Conservation (phyloP, 2,329 filamentous ascomycete genomes). For the Trichophaea hybrida region DNA sequence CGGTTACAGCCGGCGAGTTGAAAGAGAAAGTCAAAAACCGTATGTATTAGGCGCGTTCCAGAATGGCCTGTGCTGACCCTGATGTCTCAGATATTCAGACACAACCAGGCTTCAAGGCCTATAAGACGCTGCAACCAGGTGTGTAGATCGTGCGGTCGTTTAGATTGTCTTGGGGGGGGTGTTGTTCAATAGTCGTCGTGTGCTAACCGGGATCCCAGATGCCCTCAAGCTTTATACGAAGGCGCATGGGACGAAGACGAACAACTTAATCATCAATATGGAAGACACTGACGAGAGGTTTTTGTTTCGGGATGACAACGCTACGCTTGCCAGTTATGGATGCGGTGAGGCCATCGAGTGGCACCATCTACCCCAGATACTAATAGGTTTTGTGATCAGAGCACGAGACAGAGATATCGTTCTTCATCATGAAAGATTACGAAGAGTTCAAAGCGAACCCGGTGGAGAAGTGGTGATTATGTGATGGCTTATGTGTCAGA, state of each 20-base stretch:
- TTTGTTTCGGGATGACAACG: slow-evolving; percentile 24
- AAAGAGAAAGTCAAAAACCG: slow-evolving; percentile 23
- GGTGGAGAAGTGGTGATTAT: slow-evolving; percentile 10
- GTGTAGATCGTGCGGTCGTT: not conserved
- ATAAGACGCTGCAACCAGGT: slow-evolving; percentile 8
- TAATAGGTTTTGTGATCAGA: slow-evolving; percentile 10
- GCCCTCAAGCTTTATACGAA: slow-evolving; percentile 28
- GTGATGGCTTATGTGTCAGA: not conserved
- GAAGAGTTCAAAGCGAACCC: slow-evolving; percentile 25
- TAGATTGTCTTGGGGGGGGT: not conserved
- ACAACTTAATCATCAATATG: slow-evolving; percentile 28
- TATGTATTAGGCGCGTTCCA: slow-evolving; percentile 3
- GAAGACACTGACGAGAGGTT: slow-evolving; percentile 25
- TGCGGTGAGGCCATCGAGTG: slow-evolving; percentile 20
- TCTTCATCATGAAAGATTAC: slow-evolving; percentile 27
- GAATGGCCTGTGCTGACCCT: not conserved
- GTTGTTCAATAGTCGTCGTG: not conserved
- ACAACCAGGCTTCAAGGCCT: slow-evolving; percentile 16
- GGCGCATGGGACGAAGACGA: slow-evolving; percentile 27
- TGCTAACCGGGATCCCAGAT: slow-evolving; percentile 11
- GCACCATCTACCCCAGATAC: not conserved
- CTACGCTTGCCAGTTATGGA: slow-evolving; percentile 24
- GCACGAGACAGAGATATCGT: slow-evolving; percentile 28
- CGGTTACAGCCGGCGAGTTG: slow-evolving; percentile 26
- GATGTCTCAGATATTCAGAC: slow-evolving; percentile 2